Evolutionary conservation across 2,329 filamentous ascomycete genomes (phyloP), one percentile per base, ranked within the genome.

Genomic region (Pestalotiopsis sp.): DNA sequence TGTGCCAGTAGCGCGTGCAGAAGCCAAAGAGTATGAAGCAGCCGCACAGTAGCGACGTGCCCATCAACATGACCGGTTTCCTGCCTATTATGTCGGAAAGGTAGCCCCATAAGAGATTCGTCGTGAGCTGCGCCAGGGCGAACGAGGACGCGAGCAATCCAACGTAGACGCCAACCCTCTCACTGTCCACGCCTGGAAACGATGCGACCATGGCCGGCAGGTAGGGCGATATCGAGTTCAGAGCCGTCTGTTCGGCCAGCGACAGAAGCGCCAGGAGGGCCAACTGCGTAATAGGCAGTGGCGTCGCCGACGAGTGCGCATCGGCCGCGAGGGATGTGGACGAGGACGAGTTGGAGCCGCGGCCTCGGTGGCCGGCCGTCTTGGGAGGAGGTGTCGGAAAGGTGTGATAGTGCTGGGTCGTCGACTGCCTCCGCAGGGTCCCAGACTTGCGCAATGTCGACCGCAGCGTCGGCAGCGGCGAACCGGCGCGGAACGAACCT

Each of bases 181-280:
- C 85, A 1, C 86, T 81, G 23, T 92, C 87, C 23, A 98, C 91
- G 71, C 93, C 93, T 1, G 94, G 92, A 78, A 98, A 98, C 1
- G 90, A 90, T 25, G 90, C 89, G 1, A 95, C 91, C 95, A 99
- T 98, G 74, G 94, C 89, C 0, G 96, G 96, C 1, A 99, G 88
- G 80, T 99, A 99, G 1, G 96, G 96, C 12, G 92, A 93, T 76
- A 99, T 98, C 25, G 94, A 97, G 80, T 99, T 99, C 77, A 99
- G 87, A 0, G 96, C 96, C 0, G 95, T 98, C 84, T 99, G 96
- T 79, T 99, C 96, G 67, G 93, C 92, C 25, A 99, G 86, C 6
- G 95, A 95, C 70, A 99, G 93, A 72, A 98, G 83, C 1, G 95
- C 95, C 41, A 99, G 84, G 13, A 98, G 88, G 4, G 90, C 87